Conservation (phyloP, 257 asterid species). For the Capsicum pubescens region DNA sequence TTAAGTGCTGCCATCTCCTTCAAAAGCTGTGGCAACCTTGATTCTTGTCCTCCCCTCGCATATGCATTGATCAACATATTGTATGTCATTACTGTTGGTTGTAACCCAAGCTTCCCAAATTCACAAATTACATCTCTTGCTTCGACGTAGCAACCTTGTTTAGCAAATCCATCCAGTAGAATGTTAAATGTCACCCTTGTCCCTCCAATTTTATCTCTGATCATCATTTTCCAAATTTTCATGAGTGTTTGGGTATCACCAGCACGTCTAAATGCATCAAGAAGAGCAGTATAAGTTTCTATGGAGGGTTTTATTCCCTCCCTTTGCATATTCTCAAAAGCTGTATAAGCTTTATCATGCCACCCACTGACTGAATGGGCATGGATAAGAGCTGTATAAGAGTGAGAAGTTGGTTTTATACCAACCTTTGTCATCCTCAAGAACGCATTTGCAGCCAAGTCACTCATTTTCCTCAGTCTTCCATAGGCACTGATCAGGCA, state of each 20-base stretch:
- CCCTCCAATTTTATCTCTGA: conserved; percentile 59
- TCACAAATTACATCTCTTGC: conserved; percentile 84
- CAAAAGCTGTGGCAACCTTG: conserved; percentile 81
- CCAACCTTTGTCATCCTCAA: conserved; percentile 82
- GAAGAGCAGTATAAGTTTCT: conserved; percentile 82
- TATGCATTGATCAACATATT: conserved; percentile 93
- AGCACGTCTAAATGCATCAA: conserved; percentile 84
- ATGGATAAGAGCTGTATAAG: conserved; percentile 90
- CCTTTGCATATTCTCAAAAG: conserved; percentile 73
- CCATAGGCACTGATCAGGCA: conserved; percentile 93
- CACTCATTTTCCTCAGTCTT: conserved; percentile 77
- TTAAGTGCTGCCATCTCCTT: conserved; percentile 85
- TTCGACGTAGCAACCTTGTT: conserved; percentile 77
- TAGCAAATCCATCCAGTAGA: conserved; percentile 88
- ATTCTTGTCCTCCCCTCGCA: conserved; percentile 87
- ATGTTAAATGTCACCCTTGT: conserved; percentile 82
- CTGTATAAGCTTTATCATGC: conserved; percentile 81
- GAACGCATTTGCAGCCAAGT: conserved; percentile 88
- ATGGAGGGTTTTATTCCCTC: conserved; percentile 81
- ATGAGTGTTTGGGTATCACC: conserved; percentile 81
- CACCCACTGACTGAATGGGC: conserved; percentile 77
- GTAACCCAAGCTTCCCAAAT: conserved; percentile 80
- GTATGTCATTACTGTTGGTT: conserved; percentile 88
- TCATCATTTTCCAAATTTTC: conserved; percentile 91
- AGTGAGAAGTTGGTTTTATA: conserved; percentile 81